Evolutionary conservation across 2,329 filamentous ascomycete species (phyloP).

Genomic region (Zarea fungicola): DNA sequence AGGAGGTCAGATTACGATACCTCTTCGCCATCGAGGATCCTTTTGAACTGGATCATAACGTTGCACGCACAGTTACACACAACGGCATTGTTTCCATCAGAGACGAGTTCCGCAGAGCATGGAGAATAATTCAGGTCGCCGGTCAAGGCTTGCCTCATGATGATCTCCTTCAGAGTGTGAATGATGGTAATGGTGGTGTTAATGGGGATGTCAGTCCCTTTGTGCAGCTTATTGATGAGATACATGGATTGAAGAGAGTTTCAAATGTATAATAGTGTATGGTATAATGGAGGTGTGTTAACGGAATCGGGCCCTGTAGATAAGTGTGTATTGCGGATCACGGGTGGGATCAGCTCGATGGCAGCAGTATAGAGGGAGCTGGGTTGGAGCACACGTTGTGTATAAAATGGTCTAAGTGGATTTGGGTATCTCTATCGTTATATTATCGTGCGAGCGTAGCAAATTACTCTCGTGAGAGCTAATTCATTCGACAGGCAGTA

Average conservation of each 20-base stretch:
- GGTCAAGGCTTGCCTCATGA: slow-evolving; percentile 40
- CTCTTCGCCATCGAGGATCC: slow-evolving; percentile 89
- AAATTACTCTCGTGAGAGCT: too few species aligned
- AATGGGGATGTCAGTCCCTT: too few species aligned
- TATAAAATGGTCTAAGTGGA: too few species aligned
- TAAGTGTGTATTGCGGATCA: too few species aligned
- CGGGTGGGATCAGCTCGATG: too few species aligned
- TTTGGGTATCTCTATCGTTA: not conserved
- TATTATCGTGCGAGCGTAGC: too few species aligned
- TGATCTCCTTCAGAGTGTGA: slow-evolving; percentile 48
- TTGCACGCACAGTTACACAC: slow-evolving; percentile 80
- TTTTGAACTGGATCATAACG: slow-evolving; percentile 83
- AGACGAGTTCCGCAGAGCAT: slow-evolving; percentile 78
- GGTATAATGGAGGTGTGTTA: too few species aligned
- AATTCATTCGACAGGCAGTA: slow-evolving; percentile 2
- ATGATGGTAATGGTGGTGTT: slow-evolving; percentile 24
- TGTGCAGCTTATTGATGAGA: slow-evolving; percentile 26
- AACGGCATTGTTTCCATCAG: slow-evolving; percentile 75
- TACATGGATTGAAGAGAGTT: slow-evolving; percentile 24
- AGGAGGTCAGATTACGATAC: slow-evolving; percentile 73
- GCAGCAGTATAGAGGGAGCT: too few species aligned
- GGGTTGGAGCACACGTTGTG: too few species aligned
- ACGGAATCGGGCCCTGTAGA: too few species aligned
- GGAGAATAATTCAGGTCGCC: slow-evolving; percentile 59
- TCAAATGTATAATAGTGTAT: not conserved